Conservation (phyloP, 805 yeast species). For the Blastobotrys terrestris region DNA sequence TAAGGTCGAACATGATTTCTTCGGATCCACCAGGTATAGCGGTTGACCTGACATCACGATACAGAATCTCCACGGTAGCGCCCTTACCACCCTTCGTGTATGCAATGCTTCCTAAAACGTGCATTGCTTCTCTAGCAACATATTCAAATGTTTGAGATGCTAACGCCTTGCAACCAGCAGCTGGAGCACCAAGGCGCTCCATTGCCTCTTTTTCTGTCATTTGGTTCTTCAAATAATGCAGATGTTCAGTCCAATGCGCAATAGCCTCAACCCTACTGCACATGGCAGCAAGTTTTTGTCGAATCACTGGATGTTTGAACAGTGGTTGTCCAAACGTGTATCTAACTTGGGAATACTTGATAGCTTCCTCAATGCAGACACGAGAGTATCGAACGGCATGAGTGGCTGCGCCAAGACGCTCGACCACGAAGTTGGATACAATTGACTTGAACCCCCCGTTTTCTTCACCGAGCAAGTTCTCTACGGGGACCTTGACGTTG, state of each 20-base stretch:
- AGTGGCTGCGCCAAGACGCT: conserved; percentile 35
- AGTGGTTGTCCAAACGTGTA: conserved; percentile 37
- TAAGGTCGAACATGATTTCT: conserved; percentile 39
- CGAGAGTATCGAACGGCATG: conserved; percentile 37
- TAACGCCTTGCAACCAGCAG: conserved; percentile 39
- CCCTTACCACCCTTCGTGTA: conserved; percentile 40
- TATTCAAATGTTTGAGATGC: conserved; percentile 36
- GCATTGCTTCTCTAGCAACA: conserved; percentile 40
- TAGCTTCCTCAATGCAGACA: conserved; percentile 34
- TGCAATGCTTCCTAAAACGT: conserved; percentile 38
- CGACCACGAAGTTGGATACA: conserved; percentile 41
- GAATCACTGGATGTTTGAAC: conserved; percentile 37
- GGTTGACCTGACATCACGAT: conserved; percentile 40
- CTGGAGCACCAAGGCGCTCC: conserved; percentile 37
- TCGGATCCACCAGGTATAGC: conserved; percentile 42
- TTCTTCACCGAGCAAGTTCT: conserved; percentile 34
- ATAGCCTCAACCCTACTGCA: conserved; percentile 36
- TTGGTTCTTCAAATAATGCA: conserved; percentile 31
- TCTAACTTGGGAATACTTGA: conserved; percentile 37
- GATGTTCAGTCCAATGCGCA: conserved; percentile 34
- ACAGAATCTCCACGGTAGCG: conserved; percentile 38
- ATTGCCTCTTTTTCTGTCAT: conserved; percentile 30
- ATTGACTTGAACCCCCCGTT: conserved; percentile 38
- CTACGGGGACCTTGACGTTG: conserved; percentile 39
- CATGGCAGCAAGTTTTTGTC: conserved; percentile 38